A percentile compares a stretch with the other conserved stretches of the same genome.
phyloP scores from a whole-genome alignment of 1,139 yeast genomes.

The Saccharomycopsis crataegensis region DNA sequence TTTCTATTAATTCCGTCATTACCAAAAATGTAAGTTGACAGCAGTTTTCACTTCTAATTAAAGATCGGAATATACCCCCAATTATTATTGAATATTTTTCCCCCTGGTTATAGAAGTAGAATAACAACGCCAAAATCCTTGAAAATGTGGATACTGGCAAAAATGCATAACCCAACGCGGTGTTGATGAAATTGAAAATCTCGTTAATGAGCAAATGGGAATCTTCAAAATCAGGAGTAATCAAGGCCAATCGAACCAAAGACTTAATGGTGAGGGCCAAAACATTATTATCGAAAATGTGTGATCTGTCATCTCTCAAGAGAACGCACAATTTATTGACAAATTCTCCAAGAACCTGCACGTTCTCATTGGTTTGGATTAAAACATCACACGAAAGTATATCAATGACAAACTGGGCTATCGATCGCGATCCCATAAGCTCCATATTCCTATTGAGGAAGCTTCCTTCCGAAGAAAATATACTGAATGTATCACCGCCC shows the following conservation, averaged over 20 bases:
- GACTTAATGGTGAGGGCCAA: slow-evolving; percentile 2
- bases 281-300: slow-evolving; percentile 9
- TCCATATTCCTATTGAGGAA: slow-evolving; percentile 1
- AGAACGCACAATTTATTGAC: slow-evolving; percentile 8
- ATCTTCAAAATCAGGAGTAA: slow-evolving; percentile 1
- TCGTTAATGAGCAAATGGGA: slow-evolving; percentile 3
- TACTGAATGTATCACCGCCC: not conserved
- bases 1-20: slow-evolving; percentile 7
- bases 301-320: not conserved
- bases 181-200: slow-evolving; percentile 16
- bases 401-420: slow-evolving; percentile 12
- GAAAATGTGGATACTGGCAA: slow-evolving; percentile 12
- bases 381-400: slow-evolving; percentile 12
- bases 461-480: not conserved
- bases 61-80: slow-evolving; percentile 11
- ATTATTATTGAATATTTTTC: slow-evolving; percentile 1
- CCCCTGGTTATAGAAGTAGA: slow-evolving; percentile 6
- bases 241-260: slow-evolving; percentile 8
- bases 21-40: slow-evolving; percentile 7
- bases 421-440: slow-evolving; percentile 4
- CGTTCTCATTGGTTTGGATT: not conserved
- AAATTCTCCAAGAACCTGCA: slow-evolving; percentile 5
- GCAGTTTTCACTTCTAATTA: slow-evolving; percentile 11
- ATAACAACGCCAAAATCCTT: slow-evolving; percentile 10
- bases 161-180: slow-evolving; percentile 8